These are phyloP conservation scores for Agastache rugosa DNA, from an alignment of 257 asterid genomes.

Conservation along the genomic window DNA sequence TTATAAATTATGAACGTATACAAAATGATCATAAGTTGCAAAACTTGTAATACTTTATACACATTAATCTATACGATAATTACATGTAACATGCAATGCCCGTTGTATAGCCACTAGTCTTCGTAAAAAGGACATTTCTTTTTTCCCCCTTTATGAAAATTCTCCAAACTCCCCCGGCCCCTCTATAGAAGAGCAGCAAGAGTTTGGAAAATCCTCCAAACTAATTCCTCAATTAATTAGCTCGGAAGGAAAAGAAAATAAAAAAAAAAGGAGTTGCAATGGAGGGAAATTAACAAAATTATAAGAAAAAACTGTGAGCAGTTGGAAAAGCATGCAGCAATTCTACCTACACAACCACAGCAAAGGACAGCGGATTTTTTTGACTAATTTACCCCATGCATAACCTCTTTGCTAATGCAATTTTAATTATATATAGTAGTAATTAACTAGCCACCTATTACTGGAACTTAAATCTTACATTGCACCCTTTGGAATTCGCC, in stretches of 20 bases:
- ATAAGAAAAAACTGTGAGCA: slow-evolving; percentile 11
- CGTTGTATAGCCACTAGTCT: not conserved
- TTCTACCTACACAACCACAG: slow-evolving; percentile 34
- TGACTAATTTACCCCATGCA: slow-evolving; percentile 32
- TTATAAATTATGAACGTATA: not conserved
- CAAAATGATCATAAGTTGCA: not conserved
- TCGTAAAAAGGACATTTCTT: not conserved
- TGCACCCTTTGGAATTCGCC: slow-evolving; percentile 82
- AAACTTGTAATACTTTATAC: not conserved
- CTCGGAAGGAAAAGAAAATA: not conserved
- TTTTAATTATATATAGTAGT: slow-evolving; percentile 19
- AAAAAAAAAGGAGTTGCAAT: not conserved
- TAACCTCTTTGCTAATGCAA: not conserved
- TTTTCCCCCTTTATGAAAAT: not conserved
- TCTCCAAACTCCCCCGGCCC: not conserved
- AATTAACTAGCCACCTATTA: not conserved
- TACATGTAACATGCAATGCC: slow-evolving; percentile 16
- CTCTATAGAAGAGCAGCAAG: not conserved
- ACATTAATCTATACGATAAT: not conserved
- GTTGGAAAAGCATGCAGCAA: slow-evolving; percentile 25
- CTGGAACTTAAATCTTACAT: slow-evolving; percentile 61
- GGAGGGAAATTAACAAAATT: not conserved
- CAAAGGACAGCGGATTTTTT: slow-evolving; percentile 18
- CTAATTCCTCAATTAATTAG: not conserved
- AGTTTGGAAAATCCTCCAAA: not conserved